Base-by-base conservation (phyloP, 495 filamentous ascomycete genomes). In the Hypoxylon crocopeplum region DNA sequence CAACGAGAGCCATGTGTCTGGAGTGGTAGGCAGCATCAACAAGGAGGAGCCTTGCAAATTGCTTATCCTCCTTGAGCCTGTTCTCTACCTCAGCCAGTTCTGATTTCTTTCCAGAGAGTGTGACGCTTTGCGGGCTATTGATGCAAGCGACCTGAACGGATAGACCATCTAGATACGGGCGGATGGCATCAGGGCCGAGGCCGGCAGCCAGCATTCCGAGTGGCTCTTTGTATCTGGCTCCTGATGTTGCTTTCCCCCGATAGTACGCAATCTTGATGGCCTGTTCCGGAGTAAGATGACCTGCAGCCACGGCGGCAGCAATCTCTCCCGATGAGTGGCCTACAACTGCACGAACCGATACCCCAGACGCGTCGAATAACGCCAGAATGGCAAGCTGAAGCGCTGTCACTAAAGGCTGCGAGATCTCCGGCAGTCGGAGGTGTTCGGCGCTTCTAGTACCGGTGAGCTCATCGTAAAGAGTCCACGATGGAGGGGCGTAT, bases 11-110 rank as follows among this genome's bases (percentile, higher is more conserved):
- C 79, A 88, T 88, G 53, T 87, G 80, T 46, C 78, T 75, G 0
- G 85, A 88, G 56, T 90, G 87, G 52, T 85, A 89, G 0, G 84
- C 86, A n/a, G 75, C 68, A 25, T 82, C 75, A 11, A 88, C 83
- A 6, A 72, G 67, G 0, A 89, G 76, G 7, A 73, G 67, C 16
- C 84, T 70, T 29, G 69, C 73, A 54, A 83, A 82, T 13, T 67
- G 75, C 0, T 54, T 47, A 15, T 77, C 66, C 0, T 67, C 76
- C 3, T 79, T 69, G 1, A 85, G 58, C 0, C 76, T 56, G 0
- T 42, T 55, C 21, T 73, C 39, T 0, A 72, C 48, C n/a, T 69
- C 36, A 0, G 41, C 49, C 10, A 79, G 42, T 2, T 58, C 72
- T 3, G 63, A 57, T 0, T 5, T 27, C 5, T 56, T 34, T 0